Conservation (phyloP, 2,329 filamentous ascomycete species). For the Colletotrichum chlorophyti region DNA sequence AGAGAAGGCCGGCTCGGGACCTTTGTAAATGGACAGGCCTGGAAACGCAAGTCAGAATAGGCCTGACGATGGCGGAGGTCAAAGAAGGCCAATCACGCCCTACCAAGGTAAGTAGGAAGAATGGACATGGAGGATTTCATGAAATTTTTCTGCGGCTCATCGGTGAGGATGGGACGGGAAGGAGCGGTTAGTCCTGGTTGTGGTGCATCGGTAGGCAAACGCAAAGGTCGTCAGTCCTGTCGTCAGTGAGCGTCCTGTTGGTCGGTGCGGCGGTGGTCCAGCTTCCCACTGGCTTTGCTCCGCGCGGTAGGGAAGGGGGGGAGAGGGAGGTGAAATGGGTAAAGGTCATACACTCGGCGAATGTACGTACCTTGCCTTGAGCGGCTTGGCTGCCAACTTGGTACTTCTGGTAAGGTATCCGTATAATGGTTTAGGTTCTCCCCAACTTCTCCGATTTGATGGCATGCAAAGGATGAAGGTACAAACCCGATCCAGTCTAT, state of each 20-base stretch:
- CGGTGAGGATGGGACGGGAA: conserved; percentile 6
- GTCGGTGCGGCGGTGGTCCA: conserved; percentile 1
- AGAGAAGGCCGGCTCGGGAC: not conserved
- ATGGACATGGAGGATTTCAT: conserved; percentile 8
- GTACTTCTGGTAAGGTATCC: too few relatives aligned
- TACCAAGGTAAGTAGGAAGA: conserved; percentile 2
- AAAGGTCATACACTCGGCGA: not conserved
- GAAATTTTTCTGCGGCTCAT: conserved; percentile 18
- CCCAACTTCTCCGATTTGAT: too few relatives aligned
- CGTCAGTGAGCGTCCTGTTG: conserved; percentile 4
- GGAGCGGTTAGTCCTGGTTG: not conserved
- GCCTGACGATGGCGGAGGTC: not conserved
- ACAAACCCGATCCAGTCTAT: too few relatives aligned
- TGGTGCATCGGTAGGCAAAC: conserved; percentile 7
- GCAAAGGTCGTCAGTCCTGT: conserved; percentile 11
- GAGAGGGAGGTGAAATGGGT: too few relatives aligned
- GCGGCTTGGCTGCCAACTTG: too few relatives aligned
- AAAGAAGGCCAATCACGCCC: conserved; percentile 13
- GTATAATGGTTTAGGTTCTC: too few relatives aligned
- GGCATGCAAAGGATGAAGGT: too few relatives aligned
- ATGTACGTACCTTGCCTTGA: too few relatives aligned
- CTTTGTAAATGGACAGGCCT: conserved; percentile 4
- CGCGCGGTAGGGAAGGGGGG: conserved; percentile 4
- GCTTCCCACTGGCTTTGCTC: conserved; percentile 4
- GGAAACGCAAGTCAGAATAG: too few relatives aligned